A percentile compares a stretch with the other conserved stretches of the same genome.
Conservation (phyloP, 805 yeast species). For the Saturnispora silvae region DNA sequence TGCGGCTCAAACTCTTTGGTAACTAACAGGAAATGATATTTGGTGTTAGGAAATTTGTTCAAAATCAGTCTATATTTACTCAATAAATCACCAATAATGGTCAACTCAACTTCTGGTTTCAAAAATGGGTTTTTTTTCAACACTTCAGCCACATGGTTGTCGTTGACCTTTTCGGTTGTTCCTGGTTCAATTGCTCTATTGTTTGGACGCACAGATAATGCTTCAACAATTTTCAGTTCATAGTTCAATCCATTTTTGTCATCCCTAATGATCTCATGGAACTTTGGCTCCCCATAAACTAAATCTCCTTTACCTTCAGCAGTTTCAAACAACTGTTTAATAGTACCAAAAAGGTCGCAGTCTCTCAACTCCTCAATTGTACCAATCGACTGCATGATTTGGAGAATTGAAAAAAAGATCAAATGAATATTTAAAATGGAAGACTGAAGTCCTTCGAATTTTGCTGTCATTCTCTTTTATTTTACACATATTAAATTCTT, state of each 20-base stretch:
- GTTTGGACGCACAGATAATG: constrained; percentile 25
- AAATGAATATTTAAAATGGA: neutral
- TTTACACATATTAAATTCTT: neutral
- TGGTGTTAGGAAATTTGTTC: constrained; percentile 80
- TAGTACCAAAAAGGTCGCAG: constrained; percentile 12
- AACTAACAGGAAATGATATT: constrained; percentile 68
- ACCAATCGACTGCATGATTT: constrained; percentile 1
- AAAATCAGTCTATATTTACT: constrained; percentile 53
- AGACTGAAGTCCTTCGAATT: too few species aligned
- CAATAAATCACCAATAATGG: constrained; percentile 44
- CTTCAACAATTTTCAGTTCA: constrained; percentile 26
- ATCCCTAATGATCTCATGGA: constrained; percentile 18
- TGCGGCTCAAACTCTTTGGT: constrained; percentile 70
- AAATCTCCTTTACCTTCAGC: constrained; percentile 20
- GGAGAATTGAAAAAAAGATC: neutral
- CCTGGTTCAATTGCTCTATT: constrained; percentile 28
- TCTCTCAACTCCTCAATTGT: constrained; percentile 17
- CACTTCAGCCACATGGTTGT: constrained; percentile 23
- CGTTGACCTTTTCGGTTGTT: constrained; percentile 26
- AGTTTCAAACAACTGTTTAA: constrained; percentile 15
- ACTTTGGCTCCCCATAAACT: constrained; percentile 15
- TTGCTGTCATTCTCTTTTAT: too few species aligned
- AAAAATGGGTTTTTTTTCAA: constrained; percentile 59
- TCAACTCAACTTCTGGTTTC: constrained; percentile 66
- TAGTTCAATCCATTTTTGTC: constrained; percentile 17